These are phyloP conservation scores for Sporothrix sp. DNA, from an alignment of 2,329 filamentous ascomycete species.

Conservation along the genomic window DNA sequence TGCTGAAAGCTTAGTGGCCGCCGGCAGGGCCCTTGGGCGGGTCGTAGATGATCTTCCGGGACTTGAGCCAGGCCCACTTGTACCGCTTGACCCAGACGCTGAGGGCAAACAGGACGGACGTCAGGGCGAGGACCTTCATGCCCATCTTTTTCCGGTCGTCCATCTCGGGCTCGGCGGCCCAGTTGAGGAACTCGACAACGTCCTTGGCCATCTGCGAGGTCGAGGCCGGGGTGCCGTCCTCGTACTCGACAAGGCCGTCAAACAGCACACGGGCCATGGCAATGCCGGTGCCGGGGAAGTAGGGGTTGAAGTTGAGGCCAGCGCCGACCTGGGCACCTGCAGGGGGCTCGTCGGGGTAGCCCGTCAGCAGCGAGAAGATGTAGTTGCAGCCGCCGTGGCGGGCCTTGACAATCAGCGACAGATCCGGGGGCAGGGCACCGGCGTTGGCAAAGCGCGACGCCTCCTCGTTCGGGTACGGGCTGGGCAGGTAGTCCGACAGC, in stretches of 20 bases:
- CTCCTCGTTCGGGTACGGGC: slow-evolving; percentile 98
- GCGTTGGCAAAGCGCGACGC: slow-evolving; percentile 96
- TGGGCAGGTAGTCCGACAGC: slow-evolving; percentile 91
- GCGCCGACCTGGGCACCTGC: slow-evolving; percentile 76
- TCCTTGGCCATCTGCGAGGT: slow-evolving; percentile 99
- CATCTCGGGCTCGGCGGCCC: slow-evolving; percentile 98
- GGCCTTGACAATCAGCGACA: slow-evolving; percentile 94
- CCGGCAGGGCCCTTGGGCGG: slow-evolving; percentile 51
- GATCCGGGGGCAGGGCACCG: slow-evolving; percentile 92
- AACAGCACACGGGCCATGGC: slow-evolving; percentile 98
- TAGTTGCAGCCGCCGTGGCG: slow-evolving; percentile 97
- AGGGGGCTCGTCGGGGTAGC: slow-evolving; percentile 93
- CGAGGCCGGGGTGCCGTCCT: slow-evolving; percentile 87
- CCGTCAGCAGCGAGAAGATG: slow-evolving; percentile 93
- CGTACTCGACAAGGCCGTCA: slow-evolving; percentile 95
- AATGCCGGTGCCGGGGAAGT: slow-evolving; percentile 98
- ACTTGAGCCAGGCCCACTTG: slow-evolving; percentile 97
- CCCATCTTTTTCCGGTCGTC: slow-evolving; percentile 99
- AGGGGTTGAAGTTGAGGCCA: slow-evolving; percentile 99
- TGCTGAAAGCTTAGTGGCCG: slow-evolving; percentile 22
- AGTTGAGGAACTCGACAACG: slow-evolving; percentile 97
- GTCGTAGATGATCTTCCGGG: slow-evolving; percentile 83
- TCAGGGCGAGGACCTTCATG: slow-evolving; percentile 83
- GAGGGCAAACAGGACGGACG: slow-evolving; percentile 68
- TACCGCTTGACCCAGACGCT: slow-evolving; percentile 99